Base-by-base conservation (phyloP, 805 yeast genomes). In the Candida orba region DNA sequence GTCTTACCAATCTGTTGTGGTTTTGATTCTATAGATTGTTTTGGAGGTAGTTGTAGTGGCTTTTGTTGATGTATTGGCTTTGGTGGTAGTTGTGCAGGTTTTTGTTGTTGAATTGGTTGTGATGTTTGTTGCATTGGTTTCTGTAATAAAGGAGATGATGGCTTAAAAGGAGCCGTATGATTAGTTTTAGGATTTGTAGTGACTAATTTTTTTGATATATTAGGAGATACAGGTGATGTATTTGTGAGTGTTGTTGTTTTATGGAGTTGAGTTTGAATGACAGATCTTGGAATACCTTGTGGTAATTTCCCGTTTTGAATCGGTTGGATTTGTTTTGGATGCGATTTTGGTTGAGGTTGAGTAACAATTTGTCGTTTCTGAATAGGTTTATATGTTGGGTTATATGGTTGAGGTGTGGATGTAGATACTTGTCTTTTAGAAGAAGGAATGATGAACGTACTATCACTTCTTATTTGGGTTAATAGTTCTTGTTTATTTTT, bases 381-480 rank as follows among this genome's bases (percentile, higher is more conserved):
- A 2, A 22, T 37, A 12, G 32, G 36, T 18, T 34, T 30, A 25
- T 37, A 40, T 4, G 22, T 25, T 3, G 47, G 48, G 15, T 24
- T 37, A 20, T 22, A 25, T 8, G 47, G 41, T 9, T 48, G 42
- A 31, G 8, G n/a, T 5, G 20, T 15, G 1, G 12, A 8, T n/a
- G 34, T 7, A 6, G 30, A 36, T 15, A 43, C 33, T 37, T 44
- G 47, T 13, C 37, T 33, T 29, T 14, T 31, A 35, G 23, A 33
- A 22, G 37, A 34, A 7, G 46, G 40, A n/a, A 41, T 20, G 7
- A 43, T 25, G 7, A 43, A 24, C 13, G 40, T 23, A n/a, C 41
- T 43, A 15, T 55, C 54, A 25, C 45, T 51, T 45, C 58, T 50
- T 17, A 58, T 58, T 37, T 58, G 60, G 24, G 45, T 50, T 34